Base-by-base conservation (phyloP, 306 rosid species). In the Mucuna pruriens region DNA sequence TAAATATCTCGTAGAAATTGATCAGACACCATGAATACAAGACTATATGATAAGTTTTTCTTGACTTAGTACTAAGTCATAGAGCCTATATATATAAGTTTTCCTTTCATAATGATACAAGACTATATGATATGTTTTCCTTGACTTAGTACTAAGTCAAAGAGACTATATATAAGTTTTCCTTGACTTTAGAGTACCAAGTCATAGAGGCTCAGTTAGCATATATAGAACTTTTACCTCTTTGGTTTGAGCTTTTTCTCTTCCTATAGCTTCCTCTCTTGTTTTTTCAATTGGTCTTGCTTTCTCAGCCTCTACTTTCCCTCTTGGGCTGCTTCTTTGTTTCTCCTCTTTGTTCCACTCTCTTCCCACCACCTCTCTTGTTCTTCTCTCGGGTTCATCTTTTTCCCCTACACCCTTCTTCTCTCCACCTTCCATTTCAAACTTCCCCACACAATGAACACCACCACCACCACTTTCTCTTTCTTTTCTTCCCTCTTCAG, bases 371-470 rank as follows among this genome's bases (percentile, higher is more conserved):
- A 31, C 71, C 7, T 3, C 71, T 55, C 49, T 52, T 10, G 75
- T 44, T 45, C 71, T 75, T 12, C 19, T 6, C 36, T 67, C 72
- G 1, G 19, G 77, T 39, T 75, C 45, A 2, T 29, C 68, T 17
- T 54, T 39, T 38, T 61, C 77, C 34, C 25, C 25, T 2, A 72
- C 54, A 38, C 29, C 78, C 80, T 61, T 71, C 22, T 80, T 74
- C 20, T 77, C 83, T 44, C 16, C 81, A 54, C 15, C 55, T 48
- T 15, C 65, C 73, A 75, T 60, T 39, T 80, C 80, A 26, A 80
- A 46, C 51, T 82, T 83, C 9, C 76, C 84, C 26, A 80, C 80
- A 38, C 70, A 12, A 38, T 67, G 78, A 13, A 11, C 75, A 6
- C 11, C 38, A 38, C 40, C 80, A 29, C 67, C 75, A 34, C 45